Evolutionary conservation across 768 basidiomycete species (phyloP).

Genomic region (Amanita fuliginea): DNA sequence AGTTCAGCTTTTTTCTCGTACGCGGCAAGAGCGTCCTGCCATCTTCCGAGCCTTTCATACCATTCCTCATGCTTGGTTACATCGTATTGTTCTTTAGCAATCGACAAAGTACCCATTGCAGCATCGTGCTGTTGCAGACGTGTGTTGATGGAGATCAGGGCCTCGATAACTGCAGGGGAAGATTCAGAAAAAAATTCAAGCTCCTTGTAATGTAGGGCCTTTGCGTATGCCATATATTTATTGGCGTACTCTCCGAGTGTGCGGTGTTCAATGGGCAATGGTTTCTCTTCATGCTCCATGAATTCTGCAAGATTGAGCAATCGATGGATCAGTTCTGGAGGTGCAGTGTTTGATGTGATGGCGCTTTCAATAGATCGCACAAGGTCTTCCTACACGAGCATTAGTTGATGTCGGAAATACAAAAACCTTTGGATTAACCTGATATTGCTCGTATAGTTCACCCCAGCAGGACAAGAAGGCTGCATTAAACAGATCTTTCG

Average conservation of each 20-base stretch:
- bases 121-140: slow-evolving; percentile 95
- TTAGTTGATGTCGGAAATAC: background rate
- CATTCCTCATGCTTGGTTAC: slow-evolving; percentile 93
- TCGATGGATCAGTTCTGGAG: slow-evolving; percentile 83
- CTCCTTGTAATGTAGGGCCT: slow-evolving; percentile 97
- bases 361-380: slow-evolving; percentile 84
- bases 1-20: slow-evolving; percentile 71
- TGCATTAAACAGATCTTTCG: slow-evolving; percentile 93
- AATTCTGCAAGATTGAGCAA: slow-evolving; percentile 93
- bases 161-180: slow-evolving; percentile 83
- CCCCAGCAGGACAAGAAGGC: slow-evolving; percentile 98
- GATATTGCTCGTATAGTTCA: slow-evolving; percentile 92
- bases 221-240: slow-evolving; percentile 91
- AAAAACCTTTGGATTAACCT: slow-evolving; percentile 38
- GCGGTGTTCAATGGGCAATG: slow-evolving; percentile 86
- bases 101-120: slow-evolving; percentile 91
- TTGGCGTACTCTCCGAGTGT: slow-evolving; percentile 91
- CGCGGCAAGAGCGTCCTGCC: slow-evolving; percentile 85
- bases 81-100: slow-evolving; percentile 84
- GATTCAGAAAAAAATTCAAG: slow-evolving; percentile 92
- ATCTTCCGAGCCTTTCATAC: slow-evolving; percentile 93
- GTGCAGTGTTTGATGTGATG: slow-evolving; percentile 65
- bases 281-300: slow-evolving; percentile 98
- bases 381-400: slow-evolving; percentile 68
- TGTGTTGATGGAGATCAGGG: slow-evolving; percentile 93